Conservation (phyloP, 2,329 filamentous ascomycete species). For the Chalaropsis thielavioides region DNA sequence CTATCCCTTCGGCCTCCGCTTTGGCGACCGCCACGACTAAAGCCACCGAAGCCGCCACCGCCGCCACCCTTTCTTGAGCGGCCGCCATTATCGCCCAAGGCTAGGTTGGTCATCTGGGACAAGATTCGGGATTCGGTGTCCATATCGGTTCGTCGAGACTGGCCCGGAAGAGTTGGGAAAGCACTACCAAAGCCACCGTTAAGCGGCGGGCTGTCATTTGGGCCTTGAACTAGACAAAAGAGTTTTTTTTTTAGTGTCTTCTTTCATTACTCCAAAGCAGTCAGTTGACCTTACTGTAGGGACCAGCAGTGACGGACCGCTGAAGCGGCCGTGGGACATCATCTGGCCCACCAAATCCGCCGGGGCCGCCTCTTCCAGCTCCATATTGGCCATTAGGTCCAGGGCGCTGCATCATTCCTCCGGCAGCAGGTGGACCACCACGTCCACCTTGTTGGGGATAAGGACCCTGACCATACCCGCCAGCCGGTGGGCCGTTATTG, state of each 20-base stretch:
- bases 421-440: constrained; percentile 30
- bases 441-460: constrained; percentile 31
- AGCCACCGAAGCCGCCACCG: constrained; percentile 13
- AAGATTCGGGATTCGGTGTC: constrained; percentile 16
- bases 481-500: constrained; percentile 35
- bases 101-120: constrained; percentile 14
- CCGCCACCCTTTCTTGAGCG: constrained; percentile 7
- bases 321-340: constrained; percentile 3
- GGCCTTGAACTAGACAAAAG: background rate
- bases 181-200: constrained; percentile 12
- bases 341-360: constrained; percentile 7
- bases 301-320: constrained; percentile 18
- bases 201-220: constrained; percentile 5
- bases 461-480: constrained; percentile 30
- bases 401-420: constrained; percentile 27
- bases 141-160: constrained; percentile 12
- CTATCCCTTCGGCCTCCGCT: constrained; percentile 10
- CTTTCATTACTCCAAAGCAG: background rate
- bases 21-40: constrained; percentile 6
- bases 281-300: constrained; percentile 1
- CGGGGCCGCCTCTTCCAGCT: constrained; percentile 11
- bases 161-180: constrained; percentile 13
- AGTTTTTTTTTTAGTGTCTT: background rate
- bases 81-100: constrained; percentile 5
- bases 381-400: constrained; percentile 27